phyloP scores from a whole-genome alignment of 1,284 basidiomycete genomes.

The Golubevia sp. region DNA sequence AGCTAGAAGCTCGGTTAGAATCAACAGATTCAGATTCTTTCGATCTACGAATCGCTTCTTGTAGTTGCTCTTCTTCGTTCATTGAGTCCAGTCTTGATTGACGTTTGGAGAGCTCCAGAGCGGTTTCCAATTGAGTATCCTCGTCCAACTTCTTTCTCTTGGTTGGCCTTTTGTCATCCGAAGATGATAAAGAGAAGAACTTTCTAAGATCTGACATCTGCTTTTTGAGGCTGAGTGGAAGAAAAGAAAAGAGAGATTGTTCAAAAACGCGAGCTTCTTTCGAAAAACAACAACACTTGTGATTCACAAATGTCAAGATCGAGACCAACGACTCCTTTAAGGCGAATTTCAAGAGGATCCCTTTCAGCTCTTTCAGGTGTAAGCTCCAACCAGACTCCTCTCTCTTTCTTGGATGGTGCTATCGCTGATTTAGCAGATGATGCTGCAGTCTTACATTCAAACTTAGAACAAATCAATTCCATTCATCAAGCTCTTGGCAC shows the following conservation, averaged over 20 bases:
- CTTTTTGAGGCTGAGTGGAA: not conserved
- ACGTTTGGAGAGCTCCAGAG: too few relatives aligned
- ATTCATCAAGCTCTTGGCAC: slow-evolving; percentile 77
- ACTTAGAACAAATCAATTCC: slow-evolving; percentile 73
- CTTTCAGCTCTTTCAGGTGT: slow-evolving; percentile 81
- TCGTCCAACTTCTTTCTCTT: too few relatives aligned
- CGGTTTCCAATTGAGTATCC: too few relatives aligned
- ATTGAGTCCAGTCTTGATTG: too few relatives aligned
- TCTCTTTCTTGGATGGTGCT: slow-evolving; percentile 82
- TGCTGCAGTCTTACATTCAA: slow-evolving; percentile 76
- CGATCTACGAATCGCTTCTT: too few relatives aligned
- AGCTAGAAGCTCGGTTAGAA: too few relatives aligned
- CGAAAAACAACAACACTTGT: too few relatives aligned
- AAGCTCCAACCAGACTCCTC: slow-evolving; percentile 76
- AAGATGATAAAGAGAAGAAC: not conserved
- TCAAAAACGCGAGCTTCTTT: too few relatives aligned
- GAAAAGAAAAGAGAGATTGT: not conserved
- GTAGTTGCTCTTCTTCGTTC: too few relatives aligned
- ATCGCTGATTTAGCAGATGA: slow-evolving; percentile 86
- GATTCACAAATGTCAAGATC: too few relatives aligned
- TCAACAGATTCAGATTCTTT: too few relatives aligned
- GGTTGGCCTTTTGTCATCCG: too few relatives aligned
- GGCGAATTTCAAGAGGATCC: slow-evolving; percentile 87
- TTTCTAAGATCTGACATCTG: not conserved
- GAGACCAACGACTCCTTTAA: slow-evolving; percentile 77